A percentile compares a stretch with the other conserved stretches of the same genome.
phyloP scores from a whole-genome alignment of 257 asterid genomes.

The Fraxinus cuspidata region DNA sequence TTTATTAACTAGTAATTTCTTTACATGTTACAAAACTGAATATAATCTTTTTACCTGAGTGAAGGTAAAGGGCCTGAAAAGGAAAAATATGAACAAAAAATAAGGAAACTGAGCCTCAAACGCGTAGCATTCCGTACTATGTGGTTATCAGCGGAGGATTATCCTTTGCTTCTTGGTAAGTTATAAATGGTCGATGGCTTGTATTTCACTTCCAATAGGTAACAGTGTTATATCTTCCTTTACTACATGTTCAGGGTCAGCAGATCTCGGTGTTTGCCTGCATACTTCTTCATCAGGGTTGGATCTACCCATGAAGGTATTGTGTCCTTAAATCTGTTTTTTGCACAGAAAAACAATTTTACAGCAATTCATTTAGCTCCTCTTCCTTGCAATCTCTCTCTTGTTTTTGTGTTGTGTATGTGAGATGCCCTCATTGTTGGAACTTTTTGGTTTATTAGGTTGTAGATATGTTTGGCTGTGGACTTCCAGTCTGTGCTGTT shows the following conservation, averaged over 20 bases:
- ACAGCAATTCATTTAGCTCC: background rate
- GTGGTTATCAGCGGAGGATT: slow-evolving; percentile 98
- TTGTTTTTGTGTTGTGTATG: slow-evolving; percentile 2
- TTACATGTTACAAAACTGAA: slow-evolving; percentile 6
- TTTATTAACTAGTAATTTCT: background rate
- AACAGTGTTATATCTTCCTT: slow-evolving; percentile 24
- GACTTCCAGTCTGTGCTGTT: slow-evolving; percentile 95
- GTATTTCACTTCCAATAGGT: background rate
- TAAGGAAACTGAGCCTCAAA: slow-evolving; percentile 73
- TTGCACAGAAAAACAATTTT: background rate
- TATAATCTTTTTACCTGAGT: slow-evolving; percentile 16
- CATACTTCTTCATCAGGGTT: slow-evolving; percentile 96
- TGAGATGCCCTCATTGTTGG: slow-evolving; percentile 10
- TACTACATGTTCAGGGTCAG: slow-evolving; percentile 62
- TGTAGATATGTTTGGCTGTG: slow-evolving; percentile 99
- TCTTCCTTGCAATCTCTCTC: background rate
- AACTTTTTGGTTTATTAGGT: slow-evolving; percentile 51
- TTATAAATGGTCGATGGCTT: slow-evolving; percentile 15
- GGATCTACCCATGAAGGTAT: slow-evolving; percentile 96
- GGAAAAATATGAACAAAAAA: slow-evolving; percentile 84
- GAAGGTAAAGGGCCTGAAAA: slow-evolving; percentile 98
- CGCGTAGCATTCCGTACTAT: slow-evolving; percentile 95
- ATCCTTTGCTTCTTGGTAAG: slow-evolving; percentile 94
- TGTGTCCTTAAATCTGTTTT: slow-evolving; percentile 9
- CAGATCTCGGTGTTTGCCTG: slow-evolving; percentile 91